Conservation (phyloP, 495 filamentous ascomycete species). For the Xylaria cubensis region DNA sequence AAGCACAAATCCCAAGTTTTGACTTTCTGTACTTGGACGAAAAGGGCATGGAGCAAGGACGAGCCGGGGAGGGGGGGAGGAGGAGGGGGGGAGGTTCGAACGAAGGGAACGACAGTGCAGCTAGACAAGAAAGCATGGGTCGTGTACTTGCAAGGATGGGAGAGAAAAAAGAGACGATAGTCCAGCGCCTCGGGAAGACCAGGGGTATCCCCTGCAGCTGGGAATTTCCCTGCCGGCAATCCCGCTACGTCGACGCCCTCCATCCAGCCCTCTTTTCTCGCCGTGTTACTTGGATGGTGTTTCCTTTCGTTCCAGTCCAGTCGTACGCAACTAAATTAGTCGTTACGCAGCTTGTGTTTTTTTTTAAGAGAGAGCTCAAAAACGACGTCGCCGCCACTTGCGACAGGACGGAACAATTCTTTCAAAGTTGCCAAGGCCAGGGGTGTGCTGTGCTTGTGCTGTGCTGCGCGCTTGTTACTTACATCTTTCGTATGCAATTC, state of each 20-base stretch:
- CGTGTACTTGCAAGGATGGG: too few species aligned
- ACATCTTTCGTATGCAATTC: not conserved
- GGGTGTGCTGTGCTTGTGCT: not conserved
- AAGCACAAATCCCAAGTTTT: not conserved
- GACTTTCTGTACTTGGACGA: conserved; percentile 17
- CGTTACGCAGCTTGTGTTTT: too few species aligned
- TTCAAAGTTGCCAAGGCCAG: not conserved
- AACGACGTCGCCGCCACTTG: conserved; percentile 20
- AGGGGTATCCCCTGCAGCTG: conserved; percentile 42
- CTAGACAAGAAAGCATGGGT: too few species aligned
- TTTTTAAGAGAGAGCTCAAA: not conserved
- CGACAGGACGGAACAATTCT: conserved; percentile 2
- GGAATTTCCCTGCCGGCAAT: conserved; percentile 42
- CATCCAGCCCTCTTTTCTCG: too few species aligned
- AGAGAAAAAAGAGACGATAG: not conserved
- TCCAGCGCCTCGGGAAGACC: conserved; percentile 33
- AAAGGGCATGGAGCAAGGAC: conserved; percentile 10
- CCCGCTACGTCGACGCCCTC: conserved; percentile 38
- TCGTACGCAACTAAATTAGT: too few species aligned
- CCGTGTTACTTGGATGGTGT: too few species aligned
- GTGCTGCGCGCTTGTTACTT: too few species aligned
- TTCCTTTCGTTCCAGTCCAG: too few species aligned
- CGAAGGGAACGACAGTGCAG: conserved; percentile 17
- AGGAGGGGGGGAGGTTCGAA: not conserved
- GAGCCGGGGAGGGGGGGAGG: not conserved